Conservation (phyloP, 2,329 filamentous ascomycete species). For the Paraphoma chrysanthemicola region DNA sequence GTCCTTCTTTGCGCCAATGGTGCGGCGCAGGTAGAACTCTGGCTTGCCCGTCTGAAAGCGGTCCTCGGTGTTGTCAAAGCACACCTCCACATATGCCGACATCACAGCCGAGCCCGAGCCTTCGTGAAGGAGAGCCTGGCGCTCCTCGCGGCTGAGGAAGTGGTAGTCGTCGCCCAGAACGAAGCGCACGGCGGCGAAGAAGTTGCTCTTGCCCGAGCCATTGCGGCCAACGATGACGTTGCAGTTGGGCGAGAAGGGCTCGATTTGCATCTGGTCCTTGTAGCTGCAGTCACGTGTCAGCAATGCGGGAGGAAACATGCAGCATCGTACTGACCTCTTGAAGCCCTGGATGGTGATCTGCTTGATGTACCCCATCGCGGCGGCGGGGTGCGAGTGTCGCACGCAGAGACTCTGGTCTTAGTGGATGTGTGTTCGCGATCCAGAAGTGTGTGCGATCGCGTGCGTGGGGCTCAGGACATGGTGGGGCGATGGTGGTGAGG, state of each 20-base stretch:
- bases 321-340: slow-evolving; percentile 73
- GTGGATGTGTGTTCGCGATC: not conserved
- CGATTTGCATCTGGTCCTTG: slow-evolving; percentile 99
- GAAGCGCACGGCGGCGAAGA: slow-evolving; percentile 98
- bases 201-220: slow-evolving; percentile 99
- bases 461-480: slow-evolving; percentile 23
- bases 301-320: slow-evolving; percentile 2
- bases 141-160: slow-evolving; percentile 93
- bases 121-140: slow-evolving; percentile 95
- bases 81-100: slow-evolving; percentile 99
- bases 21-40: slow-evolving; percentile 88
- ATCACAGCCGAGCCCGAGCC: slow-evolving; percentile 97
- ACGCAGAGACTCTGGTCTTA: slow-evolving; percentile 3
- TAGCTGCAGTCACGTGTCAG: slow-evolving; percentile 67
- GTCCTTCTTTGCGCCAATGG: slow-evolving; percentile 97
- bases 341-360: slow-evolving; percentile 99
- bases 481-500: slow-evolving; percentile 15
- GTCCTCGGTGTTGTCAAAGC: slow-evolving; percentile 97
- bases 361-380: slow-evolving; percentile 77
- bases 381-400: slow-evolving; percentile 18
- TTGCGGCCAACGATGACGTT: slow-evolving; percentile 99
- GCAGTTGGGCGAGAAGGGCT: slow-evolving; percentile 95
- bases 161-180: slow-evolving; percentile 98
- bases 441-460: slow-evolving; percentile 14
- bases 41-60: slow-evolving; percentile 93